phyloP scores from a whole-genome alignment of 1,139 yeast species.

The Torulaspora pretoriensis region DNA sequence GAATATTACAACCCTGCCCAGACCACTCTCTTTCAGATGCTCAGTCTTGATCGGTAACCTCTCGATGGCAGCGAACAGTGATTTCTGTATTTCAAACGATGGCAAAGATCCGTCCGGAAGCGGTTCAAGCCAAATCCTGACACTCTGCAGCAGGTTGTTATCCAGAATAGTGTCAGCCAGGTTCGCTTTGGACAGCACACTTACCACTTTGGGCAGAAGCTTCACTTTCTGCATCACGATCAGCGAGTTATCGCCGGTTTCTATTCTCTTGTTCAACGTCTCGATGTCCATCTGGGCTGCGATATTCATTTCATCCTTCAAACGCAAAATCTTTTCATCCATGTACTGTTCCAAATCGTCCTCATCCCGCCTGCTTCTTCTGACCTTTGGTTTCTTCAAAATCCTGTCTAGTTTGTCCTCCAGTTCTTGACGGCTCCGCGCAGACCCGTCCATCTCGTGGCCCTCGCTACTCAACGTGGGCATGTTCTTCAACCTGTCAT shows the following conservation, averaged over 20 bases:
- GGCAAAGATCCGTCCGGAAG: conserved; percentile 97
- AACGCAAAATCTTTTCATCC: conserved; percentile 78
- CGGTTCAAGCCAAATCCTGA: conserved; percentile 96
- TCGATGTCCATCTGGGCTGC: conserved; percentile 93
- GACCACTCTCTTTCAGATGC: conserved; percentile 88
- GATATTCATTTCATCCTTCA: conserved; percentile 86
- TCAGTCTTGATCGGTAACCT: conserved; percentile 90
- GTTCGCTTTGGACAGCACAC: conserved; percentile 73
- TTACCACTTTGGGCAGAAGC: conserved; percentile 73
- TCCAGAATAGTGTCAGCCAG: conserved; percentile 90
- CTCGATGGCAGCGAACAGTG: conserved; percentile 67
- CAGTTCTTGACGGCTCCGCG: conserved; percentile 65
- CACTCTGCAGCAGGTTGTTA: conserved; percentile 88
- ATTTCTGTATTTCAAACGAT: conserved; percentile 91
- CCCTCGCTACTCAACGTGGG: conserved; percentile 13
- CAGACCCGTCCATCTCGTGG: conserved; percentile 38
- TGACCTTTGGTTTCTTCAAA: conserved; percentile 56
- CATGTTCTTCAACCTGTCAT: conserved; percentile 5
- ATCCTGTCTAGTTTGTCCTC: conserved; percentile 81
- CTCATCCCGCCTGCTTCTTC: conserved; percentile 67
- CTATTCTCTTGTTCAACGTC: conserved; percentile 53
- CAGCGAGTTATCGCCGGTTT: conserved; percentile 28
- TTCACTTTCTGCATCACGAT: conserved; percentile 87
- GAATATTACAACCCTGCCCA: conserved; percentile 90
- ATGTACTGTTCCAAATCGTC: conserved; percentile 93